Conservation (phyloP, 1,139 yeast genomes). For the Debaryomycetaceae sp. region DNA sequence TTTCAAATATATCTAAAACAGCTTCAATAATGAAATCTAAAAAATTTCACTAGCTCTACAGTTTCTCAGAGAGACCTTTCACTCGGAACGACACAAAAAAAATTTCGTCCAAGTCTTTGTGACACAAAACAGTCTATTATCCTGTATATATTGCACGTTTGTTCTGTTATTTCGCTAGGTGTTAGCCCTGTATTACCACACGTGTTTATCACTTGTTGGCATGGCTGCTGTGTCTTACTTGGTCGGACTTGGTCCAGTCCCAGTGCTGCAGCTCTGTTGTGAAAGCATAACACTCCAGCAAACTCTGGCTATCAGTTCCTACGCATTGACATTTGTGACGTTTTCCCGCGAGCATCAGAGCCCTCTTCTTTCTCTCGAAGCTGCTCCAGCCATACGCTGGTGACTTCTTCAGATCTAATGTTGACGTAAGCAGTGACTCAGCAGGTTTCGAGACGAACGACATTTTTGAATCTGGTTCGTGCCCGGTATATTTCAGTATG, state of each 20-base stretch:
- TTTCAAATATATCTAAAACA: not conserved
- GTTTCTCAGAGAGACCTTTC: not conserved
- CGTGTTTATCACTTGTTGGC: too few species aligned
- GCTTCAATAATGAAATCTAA: not conserved
- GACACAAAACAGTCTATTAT: not conserved
- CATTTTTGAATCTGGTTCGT: not conserved
- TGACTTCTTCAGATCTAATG: not conserved
- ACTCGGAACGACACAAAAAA: not conserved
- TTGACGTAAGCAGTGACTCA: not conserved
- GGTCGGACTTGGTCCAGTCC: too few species aligned
- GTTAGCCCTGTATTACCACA: too few species aligned
- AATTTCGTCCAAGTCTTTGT: not conserved
- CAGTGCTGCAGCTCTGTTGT: too few species aligned
- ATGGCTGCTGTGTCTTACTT: too few species aligned
- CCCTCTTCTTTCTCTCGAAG: too few species aligned
- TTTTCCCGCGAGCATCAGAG: too few species aligned
- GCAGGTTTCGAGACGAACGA: not conserved
- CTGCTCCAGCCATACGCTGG: too few species aligned
- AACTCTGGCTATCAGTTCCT: too few species aligned
- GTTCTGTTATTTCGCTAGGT: too few species aligned
- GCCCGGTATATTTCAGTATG: not conserved
- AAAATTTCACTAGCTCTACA: not conserved
- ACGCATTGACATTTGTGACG: too few species aligned
- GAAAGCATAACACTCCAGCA: too few species aligned
- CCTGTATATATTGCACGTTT: not conserved